A percentile compares a stretch with the other conserved stretches of the same genome.
Conservation (phyloP, 2,329 filamentous ascomycete genomes). For the Cladosporium sp. region DNA sequence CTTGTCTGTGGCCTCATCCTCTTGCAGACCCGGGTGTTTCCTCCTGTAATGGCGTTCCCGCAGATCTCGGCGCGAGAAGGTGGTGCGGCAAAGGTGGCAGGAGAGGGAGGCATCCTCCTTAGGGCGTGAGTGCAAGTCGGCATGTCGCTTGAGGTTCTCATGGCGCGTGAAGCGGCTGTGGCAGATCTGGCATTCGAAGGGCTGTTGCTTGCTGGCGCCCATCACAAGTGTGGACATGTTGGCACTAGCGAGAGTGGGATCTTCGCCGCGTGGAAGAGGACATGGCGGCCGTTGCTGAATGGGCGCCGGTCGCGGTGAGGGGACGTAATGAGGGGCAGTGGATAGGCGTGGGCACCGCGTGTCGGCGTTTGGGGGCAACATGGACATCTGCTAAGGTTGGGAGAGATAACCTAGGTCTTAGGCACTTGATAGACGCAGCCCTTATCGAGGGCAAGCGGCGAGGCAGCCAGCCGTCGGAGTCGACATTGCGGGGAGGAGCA, state of each 20-base stretch:
- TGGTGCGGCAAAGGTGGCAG: constrained; percentile 34
- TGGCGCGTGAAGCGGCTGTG: constrained; percentile 35
- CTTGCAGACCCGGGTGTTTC: constrained; percentile 30
- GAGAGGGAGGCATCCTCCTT: constrained; percentile 22
- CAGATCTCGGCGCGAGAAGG: constrained; percentile 38
- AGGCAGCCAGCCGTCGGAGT: too few relatives aligned
- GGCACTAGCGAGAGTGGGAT: not conserved
- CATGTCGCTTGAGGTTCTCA: constrained; percentile 40
- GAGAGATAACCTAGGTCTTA: too few relatives aligned
- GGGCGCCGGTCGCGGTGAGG: too few relatives aligned
- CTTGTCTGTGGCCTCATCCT: constrained; percentile 17
- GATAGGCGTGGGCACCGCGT: not conserved
- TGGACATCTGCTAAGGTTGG: too few relatives aligned
- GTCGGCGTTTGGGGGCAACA: not conserved
- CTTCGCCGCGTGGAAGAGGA: too few relatives aligned
- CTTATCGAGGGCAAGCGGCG: too few relatives aligned
- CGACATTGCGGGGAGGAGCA: too few relatives aligned
- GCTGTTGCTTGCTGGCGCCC: constrained; percentile 22
- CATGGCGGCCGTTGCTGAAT: too few relatives aligned
- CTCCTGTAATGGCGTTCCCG: constrained; percentile 38
- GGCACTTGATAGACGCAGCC: too few relatives aligned
- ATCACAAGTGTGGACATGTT: not conserved
- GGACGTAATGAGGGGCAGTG: too few relatives aligned
- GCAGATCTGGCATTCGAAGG: constrained; percentile 38
- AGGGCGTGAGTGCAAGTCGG: constrained; percentile 31